Evolutionary conservation across 75 land plant species (phyloP), one percentile per base, ranked within the genome.

Genomic region (Sequoia sempervirens): DNA sequence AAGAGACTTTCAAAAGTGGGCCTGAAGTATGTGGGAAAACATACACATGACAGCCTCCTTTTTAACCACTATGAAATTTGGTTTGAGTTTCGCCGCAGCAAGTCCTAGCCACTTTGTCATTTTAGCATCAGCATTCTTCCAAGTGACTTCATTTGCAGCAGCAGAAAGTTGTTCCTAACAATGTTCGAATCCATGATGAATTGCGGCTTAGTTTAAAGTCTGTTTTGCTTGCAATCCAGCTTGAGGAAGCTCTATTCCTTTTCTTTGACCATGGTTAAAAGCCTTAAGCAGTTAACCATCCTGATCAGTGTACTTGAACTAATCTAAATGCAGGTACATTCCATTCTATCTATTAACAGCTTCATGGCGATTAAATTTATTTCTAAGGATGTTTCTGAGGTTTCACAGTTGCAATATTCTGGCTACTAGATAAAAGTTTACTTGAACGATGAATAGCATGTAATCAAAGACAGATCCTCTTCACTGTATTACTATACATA

Each of bases 1-100:
- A 90, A 83, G 76, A 86, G 95, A 81, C 90, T 96, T 9, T 36
- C 82, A 10, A 86, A 83, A 45, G 75, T 93, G 13, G 93, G 93
- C 36, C 88, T 96, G 36, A 89, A 89, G 86, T 92, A 91, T 86
- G 84, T 93, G 13, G 97, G 95, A 74, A 96, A 95, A 91, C 94
- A 89, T 26, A 95, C 93, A 15, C 98, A 96, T 86, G 97, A 96
- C 86, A 96, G 98, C 88, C 90, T 96, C 70, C 91, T 96, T 58
- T 96, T 96, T 85, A 95, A 96, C 79, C 98, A 96, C 79, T 96
- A 95, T 79, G 98, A 96, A 85, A 91, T 96, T 45, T 96, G 98
- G 98, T 93, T 92, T 79, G 95, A 91, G 88, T 96, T 96, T 75
- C 87, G 87, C 68, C 73, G 90, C 30, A 78, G 28, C 46, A 78